Percentiles rank a stretch among this genome's conserved stretches.
phyloP scores from a whole-genome alignment of 208 protist species.

The Leishmania gerbilli region DNA sequence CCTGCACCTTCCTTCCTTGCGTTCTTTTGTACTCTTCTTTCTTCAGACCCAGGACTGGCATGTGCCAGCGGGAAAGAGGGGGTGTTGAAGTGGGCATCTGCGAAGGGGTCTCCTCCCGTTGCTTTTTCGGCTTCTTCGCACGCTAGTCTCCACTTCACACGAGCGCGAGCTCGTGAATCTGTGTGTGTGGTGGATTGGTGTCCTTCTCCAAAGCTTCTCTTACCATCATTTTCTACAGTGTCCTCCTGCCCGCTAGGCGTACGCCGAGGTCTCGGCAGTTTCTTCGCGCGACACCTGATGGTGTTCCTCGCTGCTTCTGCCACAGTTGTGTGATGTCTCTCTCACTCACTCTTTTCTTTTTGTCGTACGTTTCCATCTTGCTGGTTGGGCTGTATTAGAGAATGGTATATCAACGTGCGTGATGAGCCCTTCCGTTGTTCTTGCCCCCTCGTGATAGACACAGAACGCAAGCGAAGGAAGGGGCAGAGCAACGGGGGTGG shows the following conservation, averaged over 20 bases:
- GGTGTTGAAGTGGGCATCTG: neutral
- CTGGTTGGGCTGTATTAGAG: neutral
- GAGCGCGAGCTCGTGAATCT: neutral
- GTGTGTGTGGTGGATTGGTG: neutral
- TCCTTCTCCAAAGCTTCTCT: too few species aligned
- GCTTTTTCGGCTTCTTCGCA: neutral
- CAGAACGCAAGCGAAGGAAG: neutral
- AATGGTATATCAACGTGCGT: neutral
- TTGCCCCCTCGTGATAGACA: neutral
- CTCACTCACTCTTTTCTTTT: neutral
- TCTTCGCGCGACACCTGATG: too few species aligned
- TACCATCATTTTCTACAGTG: neutral
- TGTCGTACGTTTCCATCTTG: neutral
- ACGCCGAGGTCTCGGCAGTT: neutral
- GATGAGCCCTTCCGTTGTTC: neutral
- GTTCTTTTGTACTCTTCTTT: neutral
- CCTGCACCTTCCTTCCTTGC: neutral
- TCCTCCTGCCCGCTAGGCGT: neutral
- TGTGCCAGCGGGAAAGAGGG: neutral
- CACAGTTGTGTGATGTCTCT: too few species aligned
- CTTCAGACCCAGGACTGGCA: neutral
- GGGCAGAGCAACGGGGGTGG: neutral
- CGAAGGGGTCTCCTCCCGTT: neutral
- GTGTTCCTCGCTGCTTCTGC: too few species aligned
- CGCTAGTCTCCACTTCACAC: neutral